A percentile compares a stretch with the other conserved stretches of the same genome.
Conservation (phyloP, 2,329 filamentous ascomycete species). For the Ophiocordyceps camponoti-saundersi region DNA sequence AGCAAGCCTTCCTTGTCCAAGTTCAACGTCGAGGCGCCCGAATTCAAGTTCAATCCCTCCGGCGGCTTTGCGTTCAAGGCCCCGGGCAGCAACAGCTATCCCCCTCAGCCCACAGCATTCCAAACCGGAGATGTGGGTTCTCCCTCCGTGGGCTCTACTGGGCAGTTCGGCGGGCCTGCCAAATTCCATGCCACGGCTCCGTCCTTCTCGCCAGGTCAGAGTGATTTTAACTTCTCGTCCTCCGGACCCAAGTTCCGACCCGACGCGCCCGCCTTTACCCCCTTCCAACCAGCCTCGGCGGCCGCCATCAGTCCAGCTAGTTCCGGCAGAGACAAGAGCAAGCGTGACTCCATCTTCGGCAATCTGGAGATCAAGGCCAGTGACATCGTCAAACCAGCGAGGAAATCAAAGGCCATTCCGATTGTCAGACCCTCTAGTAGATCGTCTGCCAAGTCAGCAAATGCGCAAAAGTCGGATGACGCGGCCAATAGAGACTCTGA, state of each 20-base stretch:
- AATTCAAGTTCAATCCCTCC: slow-evolving; percentile 61
- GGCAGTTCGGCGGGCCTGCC: slow-evolving; percentile 17
- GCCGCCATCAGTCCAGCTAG: slow-evolving; percentile 27
- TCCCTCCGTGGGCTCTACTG: slow-evolving; percentile 10
- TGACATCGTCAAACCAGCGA: slow-evolving; percentile 47
- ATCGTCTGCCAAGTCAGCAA: slow-evolving; percentile 18
- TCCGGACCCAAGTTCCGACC: slow-evolving; percentile 55
- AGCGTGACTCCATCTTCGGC: slow-evolving; percentile 44
- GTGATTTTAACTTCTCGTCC: slow-evolving; percentile 51
- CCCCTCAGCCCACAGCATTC: slow-evolving; percentile 27
- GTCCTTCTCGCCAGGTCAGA: slow-evolving; percentile 50
- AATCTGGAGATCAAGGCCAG: slow-evolving; percentile 46
- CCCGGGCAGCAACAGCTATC: slow-evolving; percentile 19
- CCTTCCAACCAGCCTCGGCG: slow-evolving; percentile 29
- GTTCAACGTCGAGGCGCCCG: slow-evolving; percentile 76
- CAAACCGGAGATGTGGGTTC: slow-evolving; percentile 14
- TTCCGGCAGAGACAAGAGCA: slow-evolving; percentile 25
- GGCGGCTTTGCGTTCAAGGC: slow-evolving; percentile 37
- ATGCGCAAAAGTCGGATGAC: slow-evolving; percentile 5
- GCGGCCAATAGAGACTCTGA: slow-evolving; percentile 21
- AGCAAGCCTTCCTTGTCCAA: slow-evolving; percentile 59
- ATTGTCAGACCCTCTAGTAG: slow-evolving; percentile 51
- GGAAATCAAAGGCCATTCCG: slow-evolving; percentile 68
- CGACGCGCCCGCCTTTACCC: slow-evolving; percentile 62
- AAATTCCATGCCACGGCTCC: slow-evolving; percentile 56